phyloP scores from a whole-genome alignment of 2,329 filamentous ascomycete genomes.

The Fusarium anguioides region DNA sequence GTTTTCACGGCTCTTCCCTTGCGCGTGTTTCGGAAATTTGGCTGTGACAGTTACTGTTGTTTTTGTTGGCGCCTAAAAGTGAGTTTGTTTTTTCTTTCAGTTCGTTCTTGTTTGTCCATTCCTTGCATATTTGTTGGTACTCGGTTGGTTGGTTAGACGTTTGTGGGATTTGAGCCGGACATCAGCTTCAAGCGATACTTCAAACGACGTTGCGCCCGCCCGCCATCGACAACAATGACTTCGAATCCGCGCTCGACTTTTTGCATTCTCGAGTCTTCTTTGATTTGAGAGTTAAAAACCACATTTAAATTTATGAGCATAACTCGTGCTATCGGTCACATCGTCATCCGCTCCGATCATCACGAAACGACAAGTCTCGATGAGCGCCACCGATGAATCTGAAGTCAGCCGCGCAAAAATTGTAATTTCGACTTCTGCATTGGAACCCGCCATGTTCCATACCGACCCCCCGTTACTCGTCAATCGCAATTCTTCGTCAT shows the following conservation, averaged over 20 bases:
- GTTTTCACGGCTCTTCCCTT: conserved; percentile 60
- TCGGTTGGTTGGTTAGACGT: conserved; percentile 32
- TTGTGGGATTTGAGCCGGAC: conserved; percentile 26
- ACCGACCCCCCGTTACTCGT: neutral
- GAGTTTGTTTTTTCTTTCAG: conserved; percentile 51
- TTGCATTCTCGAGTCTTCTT: neutral
- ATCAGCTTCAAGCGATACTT: conserved; percentile 23
- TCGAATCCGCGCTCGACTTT: neutral
- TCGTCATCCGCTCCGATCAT: conserved; percentile 8
- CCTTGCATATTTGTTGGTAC: conserved; percentile 36
- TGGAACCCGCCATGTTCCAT: neutral
- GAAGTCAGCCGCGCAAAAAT: neutral
- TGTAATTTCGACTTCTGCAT: neutral
- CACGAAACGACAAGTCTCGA: conserved; percentile 14
- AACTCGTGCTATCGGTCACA: neutral
- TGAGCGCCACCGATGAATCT: neutral
- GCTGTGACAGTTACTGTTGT: conserved; percentile 57
- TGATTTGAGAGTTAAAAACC: neutral
- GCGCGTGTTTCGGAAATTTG: conserved; percentile 58
- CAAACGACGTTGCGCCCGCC: conserved; percentile 18
- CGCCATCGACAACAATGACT: conserved; percentile 3
- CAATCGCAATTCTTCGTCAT: neutral
- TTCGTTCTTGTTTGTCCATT: conserved; percentile 31
- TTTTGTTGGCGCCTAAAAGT: conserved; percentile 67
- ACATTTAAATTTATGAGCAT: neutral